Base-by-base conservation (phyloP, 371 early-diverging fungal genomes). In the Rhizopus delemar region DNA sequence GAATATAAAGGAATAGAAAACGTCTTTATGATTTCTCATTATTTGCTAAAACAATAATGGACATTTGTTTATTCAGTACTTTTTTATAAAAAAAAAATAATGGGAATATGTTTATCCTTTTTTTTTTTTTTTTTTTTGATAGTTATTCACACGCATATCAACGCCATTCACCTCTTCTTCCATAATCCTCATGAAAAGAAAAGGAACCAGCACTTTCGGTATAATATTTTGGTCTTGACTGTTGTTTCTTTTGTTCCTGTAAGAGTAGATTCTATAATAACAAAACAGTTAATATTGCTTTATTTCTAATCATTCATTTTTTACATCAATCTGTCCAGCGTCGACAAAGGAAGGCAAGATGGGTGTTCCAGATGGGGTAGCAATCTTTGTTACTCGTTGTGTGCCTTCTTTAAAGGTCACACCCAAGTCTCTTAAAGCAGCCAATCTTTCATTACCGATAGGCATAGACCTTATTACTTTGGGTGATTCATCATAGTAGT, bases 391-490 rank as follows among this genome's bases (percentile, higher is more conserved):
- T 4, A 75, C 69, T 48, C 61, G 50, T 41, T 69, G 78, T 12
- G 66, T 56, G 39, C 78, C 78, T 63, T 78, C 78, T 28, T 62
- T 53, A 52, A 78, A 78, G 5, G 78, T 75, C 0, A 58, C 71
- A 8, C 78, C 78, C n/a, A 78, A 56, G 16, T 78, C 56, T 43
- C 71, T 58, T 34, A 78, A 60, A 5, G 78, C 78, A 36, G 65
- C 69, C 36, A 75, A 41, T 32, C 78, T 59, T 35, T 73, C 71
- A 22, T 59, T 61, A 8, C 75, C 75, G 28, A 53, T 53, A 6
- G 75, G 75, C 67, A 69, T 69, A 1, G 69, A 59, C 34, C 67
- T 43, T 22, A 67, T 67, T 31, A 45, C 36, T 38, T 67, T 67
- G 3, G 56, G 33, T n/a, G 41, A 38, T 9, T 39, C 45, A 32